Base-by-base conservation (phyloP, 1,284 basidiomycete genomes). In the Bondarzewia mesenterica region DNA sequence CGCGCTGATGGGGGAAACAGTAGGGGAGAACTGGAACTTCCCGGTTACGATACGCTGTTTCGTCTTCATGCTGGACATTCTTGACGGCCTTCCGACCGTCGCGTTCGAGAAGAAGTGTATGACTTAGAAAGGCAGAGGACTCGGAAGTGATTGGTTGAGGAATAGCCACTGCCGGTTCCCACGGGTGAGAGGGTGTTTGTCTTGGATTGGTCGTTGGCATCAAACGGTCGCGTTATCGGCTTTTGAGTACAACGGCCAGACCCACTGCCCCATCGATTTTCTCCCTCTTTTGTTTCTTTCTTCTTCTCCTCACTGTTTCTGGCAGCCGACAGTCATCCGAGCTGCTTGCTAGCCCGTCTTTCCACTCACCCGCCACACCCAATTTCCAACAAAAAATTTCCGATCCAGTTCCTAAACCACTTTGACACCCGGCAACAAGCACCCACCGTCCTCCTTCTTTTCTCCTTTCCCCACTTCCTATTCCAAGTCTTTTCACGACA, bases 221-320 rank as follows among this genome's bases (percentile, higher is more conserved):
- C 29, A 32, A 32, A 32, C 29, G 29, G n/a, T 10, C 10, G 29
- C 29, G 29, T 32, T 32, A 32, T 32, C 29, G 29, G 29, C n/a
- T 32, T n/a, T 32, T 32, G 29, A 32, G 29, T n/a, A n/a, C 29
- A 32, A 32, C 29, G 29, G 12, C 29, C 12, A 32, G 29, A 32
- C 29, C 29, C 29, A 32, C 29, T n/a, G 29, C 42, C 27, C 42
- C 42, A 27, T 43, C 26, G 25, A 43, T 29, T 29, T 18, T 23
- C 23, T 29, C 26, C 41, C 40, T 39, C 40, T 41, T 25, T 21
- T n/a, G 16, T 25, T 40, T 47, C 41, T 47, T 23, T 46, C 15
- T 37, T 46, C 22, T 43, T 20, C 32, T 26, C 23, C 18, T n/a
- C 32, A 27, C 26, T 23, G 44, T 21, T 46, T 38, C 44, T 38